Evolutionary conservation across 805 yeast genomes (phyloP).

Genomic region (Vanderwaltozyma polyspora): DNA sequence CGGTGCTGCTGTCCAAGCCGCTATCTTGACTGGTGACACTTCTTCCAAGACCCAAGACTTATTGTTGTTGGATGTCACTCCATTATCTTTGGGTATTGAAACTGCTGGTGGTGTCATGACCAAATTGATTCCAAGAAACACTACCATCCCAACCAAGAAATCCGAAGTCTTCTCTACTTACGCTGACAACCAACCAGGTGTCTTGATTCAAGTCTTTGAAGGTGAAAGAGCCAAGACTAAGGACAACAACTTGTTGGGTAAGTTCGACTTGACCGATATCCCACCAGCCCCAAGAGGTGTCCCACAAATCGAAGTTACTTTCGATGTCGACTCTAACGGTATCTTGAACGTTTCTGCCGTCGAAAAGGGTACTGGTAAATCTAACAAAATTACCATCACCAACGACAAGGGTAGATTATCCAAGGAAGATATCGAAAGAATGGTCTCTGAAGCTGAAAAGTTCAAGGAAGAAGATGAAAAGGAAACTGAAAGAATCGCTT

Average conservation of each 20-base stretch:
- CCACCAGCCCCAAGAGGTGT: slow-evolving; percentile 99
- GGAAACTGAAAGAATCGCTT: slow-evolving; percentile 84
- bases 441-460: slow-evolving; percentile 96
- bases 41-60: slow-evolving; percentile 90
- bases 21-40: slow-evolving; percentile 67
- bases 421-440: slow-evolving; percentile 94
- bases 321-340: slow-evolving; percentile 95
- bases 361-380: slow-evolving; percentile 97
- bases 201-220: slow-evolving; percentile 93
- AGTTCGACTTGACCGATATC: slow-evolving; percentile 90
- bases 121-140: slow-evolving; percentile 96
- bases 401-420: slow-evolving; percentile 98
- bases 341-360: slow-evolving; percentile 92
- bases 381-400: slow-evolving; percentile 93
- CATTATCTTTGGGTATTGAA: slow-evolving; percentile 36
- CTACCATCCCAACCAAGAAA: slow-evolving; percentile 97
- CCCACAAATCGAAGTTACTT: slow-evolving; percentile 95
- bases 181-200: slow-evolving; percentile 99
- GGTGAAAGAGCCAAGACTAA: slow-evolving; percentile 97
- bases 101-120: slow-evolving; percentile 99
- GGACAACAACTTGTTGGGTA: slow-evolving; percentile 95
- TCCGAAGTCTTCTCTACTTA: slow-evolving; percentile 96
- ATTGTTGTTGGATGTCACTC: slow-evolving; percentile 91
- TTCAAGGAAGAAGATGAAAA: slow-evolving; percentile 93
- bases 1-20: slow-evolving; percentile 99